phyloP scores from a whole-genome alignment of 2,329 filamentous ascomycete genomes.

The Diplodia scrobiculata region DNA sequence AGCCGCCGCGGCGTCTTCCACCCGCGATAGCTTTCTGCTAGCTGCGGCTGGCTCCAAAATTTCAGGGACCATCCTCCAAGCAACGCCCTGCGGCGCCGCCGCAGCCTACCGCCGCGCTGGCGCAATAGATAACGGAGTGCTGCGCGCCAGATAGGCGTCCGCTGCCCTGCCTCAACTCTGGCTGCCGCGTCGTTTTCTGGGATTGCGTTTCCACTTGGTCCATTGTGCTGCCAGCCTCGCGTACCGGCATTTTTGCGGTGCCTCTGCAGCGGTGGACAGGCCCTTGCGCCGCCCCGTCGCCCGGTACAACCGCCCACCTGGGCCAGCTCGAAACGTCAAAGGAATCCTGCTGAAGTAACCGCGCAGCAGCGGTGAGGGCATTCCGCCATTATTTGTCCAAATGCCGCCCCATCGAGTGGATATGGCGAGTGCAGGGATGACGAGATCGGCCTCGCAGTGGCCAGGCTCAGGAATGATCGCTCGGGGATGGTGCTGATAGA shows the following conservation, averaged over 20 bases:
- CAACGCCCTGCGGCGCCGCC: neutral
- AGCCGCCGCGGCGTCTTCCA: slow-evolving; percentile 3
- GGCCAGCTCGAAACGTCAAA: too few relatives aligned
- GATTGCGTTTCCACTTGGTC: neutral
- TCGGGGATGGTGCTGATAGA: too few relatives aligned
- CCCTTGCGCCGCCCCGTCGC: slow-evolving; percentile 13
- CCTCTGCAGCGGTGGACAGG: slow-evolving; percentile 3
- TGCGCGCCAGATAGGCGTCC: neutral
- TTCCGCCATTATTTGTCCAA: too few relatives aligned
- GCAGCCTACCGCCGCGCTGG: neutral
- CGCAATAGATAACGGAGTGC: neutral
- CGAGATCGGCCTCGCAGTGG: too few relatives aligned
- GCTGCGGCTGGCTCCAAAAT: neutral
- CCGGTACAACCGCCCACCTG: neutral
- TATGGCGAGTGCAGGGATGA: too few relatives aligned
- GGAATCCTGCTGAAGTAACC: too few relatives aligned
- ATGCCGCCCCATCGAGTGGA: too few relatives aligned
- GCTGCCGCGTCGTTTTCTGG: neutral
- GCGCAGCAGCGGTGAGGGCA: too few relatives aligned
- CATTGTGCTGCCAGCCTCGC: neutral
- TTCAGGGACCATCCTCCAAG: slow-evolving; percentile 20
- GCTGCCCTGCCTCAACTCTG: neutral
- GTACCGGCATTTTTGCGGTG: slow-evolving; percentile 23
- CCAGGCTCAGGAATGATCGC: too few relatives aligned
- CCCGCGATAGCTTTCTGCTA: slow-evolving; percentile 5